phyloP scores from a whole-genome alignment of 257 asterid genomes.

The Petunia secreta region DNA sequence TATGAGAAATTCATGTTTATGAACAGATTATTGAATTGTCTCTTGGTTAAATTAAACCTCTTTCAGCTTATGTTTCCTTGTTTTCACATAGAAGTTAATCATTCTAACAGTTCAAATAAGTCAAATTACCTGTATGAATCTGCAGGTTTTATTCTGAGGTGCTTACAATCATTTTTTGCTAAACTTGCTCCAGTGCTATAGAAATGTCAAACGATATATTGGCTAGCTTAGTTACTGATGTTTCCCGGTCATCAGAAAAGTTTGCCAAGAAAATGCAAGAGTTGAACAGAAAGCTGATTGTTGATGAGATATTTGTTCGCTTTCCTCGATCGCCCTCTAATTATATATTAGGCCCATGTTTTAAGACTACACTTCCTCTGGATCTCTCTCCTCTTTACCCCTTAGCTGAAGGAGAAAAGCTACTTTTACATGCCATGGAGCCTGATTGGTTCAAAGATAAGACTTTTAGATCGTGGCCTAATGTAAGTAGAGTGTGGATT shows the following conservation, averaged over 20 bases:
- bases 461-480: constrained; percentile 25
- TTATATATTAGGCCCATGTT: constrained; percentile 25
- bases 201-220: constrained; percentile 3
- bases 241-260: not conserved
- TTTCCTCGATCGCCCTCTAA: not conserved
- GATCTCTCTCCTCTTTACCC: constrained; percentile 28
- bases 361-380: not conserved
- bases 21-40: not conserved
- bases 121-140: not conserved
- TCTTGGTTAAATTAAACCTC: not conserved
- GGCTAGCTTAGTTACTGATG: not conserved
- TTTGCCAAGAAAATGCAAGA: constrained; percentile 3
- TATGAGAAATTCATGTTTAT: not conserved
- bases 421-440: not conserved
- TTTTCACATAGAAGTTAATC: not conserved
- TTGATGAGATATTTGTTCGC: constrained; percentile 20
- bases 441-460: constrained; percentile 22
- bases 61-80: not conserved
- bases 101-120: not conserved
- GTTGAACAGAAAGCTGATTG: not conserved
- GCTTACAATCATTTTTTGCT: not conserved
- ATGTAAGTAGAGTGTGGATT: constrained; percentile 18
- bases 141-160: not conserved
- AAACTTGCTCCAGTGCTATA: not conserved
- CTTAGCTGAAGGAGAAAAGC: constrained; percentile 28